phyloP scores from a whole-genome alignment of 2,329 filamentous ascomycete genomes.

The Xylaria sp. region DNA sequence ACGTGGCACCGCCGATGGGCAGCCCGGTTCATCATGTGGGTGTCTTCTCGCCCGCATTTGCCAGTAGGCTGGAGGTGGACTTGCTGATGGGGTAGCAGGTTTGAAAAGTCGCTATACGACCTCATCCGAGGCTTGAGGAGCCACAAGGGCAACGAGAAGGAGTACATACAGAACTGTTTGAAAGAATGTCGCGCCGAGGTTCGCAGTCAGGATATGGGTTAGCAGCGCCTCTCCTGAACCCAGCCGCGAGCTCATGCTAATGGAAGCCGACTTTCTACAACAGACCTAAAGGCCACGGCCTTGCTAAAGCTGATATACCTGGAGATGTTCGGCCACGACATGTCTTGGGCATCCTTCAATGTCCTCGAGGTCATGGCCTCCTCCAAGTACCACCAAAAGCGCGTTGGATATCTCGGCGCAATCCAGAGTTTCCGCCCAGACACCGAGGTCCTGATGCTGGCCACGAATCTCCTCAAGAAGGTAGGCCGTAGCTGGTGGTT shows the following conservation, averaged over 20 bases:
- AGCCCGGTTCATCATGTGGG: conserved; percentile 46
- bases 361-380: conserved; percentile 99
- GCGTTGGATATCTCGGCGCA: conserved; percentile 92
- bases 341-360: conserved; percentile 99
- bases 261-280: conserved; percentile 35
- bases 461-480: conserved; percentile 97
- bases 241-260: conserved; percentile 11
- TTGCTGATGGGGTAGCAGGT: conserved; percentile 69
- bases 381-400: conserved; percentile 92
- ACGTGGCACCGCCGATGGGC: conserved; percentile 44
- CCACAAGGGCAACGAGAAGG: conserved; percentile 93
- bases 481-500: conserved; percentile 52
- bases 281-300: conserved; percentile 95
- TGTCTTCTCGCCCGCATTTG: conserved; percentile 30
- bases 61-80: neutral
- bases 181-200: conserved; percentile 97
- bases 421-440: conserved; percentile 96
- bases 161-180: conserved; percentile 92
- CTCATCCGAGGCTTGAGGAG: conserved; percentile 96
- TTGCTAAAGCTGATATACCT: conserved; percentile 96
- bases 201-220: conserved; percentile 91
- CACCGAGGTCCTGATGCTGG: conserved; percentile 97
- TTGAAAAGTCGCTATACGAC: conserved; percentile 99
- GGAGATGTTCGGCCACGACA: conserved; percentile 99
- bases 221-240: conserved; percentile 48